These are phyloP conservation scores for Xylaria hypoxylon DNA, from an alignment of 2,329 filamentous ascomycete genomes.

Conservation along the genomic window DNA sequence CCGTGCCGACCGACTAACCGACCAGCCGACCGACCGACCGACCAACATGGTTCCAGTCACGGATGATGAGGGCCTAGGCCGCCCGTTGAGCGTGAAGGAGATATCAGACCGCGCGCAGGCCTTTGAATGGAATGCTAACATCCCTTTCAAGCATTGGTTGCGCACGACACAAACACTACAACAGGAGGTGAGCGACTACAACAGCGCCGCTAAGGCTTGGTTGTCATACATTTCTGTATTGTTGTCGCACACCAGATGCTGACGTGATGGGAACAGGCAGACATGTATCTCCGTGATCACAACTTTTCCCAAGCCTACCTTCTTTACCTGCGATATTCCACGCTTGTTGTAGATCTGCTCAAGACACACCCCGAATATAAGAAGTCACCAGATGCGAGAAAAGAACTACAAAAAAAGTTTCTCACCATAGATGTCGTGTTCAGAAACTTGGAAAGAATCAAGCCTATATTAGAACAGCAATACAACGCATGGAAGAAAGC, in stretches of 20 bases:
- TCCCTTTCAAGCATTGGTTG: conserved; percentile 84
- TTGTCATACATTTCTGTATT: background rate
- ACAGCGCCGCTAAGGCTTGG: background rate
- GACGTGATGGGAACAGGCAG: conserved; percentile 66
- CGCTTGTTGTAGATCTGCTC: conserved; percentile 82
- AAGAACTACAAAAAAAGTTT: conserved; percentile 66
- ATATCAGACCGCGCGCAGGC: conserved; percentile 80
- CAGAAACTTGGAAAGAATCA: conserved; percentile 79
- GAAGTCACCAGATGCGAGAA: conserved; percentile 72
- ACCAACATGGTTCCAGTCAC: conserved; percentile 29
- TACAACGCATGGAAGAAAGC: conserved; percentile 75
- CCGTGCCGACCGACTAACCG: background rate
- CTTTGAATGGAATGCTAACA: conserved; percentile 82
- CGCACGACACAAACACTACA: conserved; percentile 82
- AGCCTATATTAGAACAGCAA: conserved; percentile 78
- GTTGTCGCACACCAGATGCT: conserved; percentile 10
- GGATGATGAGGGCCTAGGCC: conserved; percentile 47
- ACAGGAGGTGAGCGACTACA: conserved; percentile 74
- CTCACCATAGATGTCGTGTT: conserved; percentile 69
- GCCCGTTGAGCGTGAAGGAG: conserved; percentile 80
- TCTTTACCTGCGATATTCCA: conserved; percentile 88
- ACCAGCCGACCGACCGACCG: conserved; percentile 10
- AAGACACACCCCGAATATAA: conserved; percentile 80
- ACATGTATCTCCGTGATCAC: conserved; percentile 85
- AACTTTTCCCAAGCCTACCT: conserved; percentile 91